A percentile compares a stretch with the other conserved stretches of the same genome.
Conservation (phyloP, 257 asterid species). For the Gentiana straminea region DNA sequence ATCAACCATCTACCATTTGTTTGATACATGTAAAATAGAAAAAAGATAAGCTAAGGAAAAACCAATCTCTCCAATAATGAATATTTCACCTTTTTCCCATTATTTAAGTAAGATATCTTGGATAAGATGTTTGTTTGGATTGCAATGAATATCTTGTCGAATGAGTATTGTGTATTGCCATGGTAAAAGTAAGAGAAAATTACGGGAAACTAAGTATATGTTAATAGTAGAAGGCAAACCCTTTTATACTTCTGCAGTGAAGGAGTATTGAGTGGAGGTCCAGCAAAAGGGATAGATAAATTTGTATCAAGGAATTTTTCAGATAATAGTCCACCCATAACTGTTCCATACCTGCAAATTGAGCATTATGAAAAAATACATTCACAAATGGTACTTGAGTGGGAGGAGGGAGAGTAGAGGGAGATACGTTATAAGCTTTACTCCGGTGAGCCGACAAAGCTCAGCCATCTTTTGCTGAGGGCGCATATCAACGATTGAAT, state of each 20-base stretch:
- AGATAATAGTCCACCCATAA: slow-evolving; percentile 93
- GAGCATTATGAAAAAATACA: slow-evolving; percentile 9
- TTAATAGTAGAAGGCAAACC: slow-evolving; percentile 22
- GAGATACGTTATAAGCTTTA: slow-evolving; percentile 88
- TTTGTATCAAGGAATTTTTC: slow-evolving; percentile 92
- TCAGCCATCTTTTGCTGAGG: slow-evolving; percentile 97
- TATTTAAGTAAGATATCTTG: too few relatives aligned
- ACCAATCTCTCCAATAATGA: too few relatives aligned
- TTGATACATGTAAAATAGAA: background rate
- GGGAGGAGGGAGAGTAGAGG: slow-evolving; percentile 30
- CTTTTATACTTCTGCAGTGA: slow-evolving; percentile 96
- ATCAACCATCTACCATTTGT: slow-evolving; percentile 69
- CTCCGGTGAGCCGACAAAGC: slow-evolving; percentile 82
- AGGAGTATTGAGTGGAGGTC: slow-evolving; percentile 83
- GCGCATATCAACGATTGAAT: slow-evolving; percentile 95
- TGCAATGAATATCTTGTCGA: too few relatives aligned
- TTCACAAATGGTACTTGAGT: background rate
- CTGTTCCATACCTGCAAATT: slow-evolving; percentile 79
- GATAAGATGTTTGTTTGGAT: too few relatives aligned
- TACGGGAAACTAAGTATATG: too few relatives aligned
- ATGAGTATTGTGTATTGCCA: too few relatives aligned
- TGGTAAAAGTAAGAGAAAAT: too few relatives aligned
- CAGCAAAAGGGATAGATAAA: slow-evolving; percentile 80
- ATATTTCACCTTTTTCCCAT: too few relatives aligned
- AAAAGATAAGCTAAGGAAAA: background rate